These are phyloP conservation scores for Starmerella kuoi DNA, from an alignment of 805 yeast genomes.

Conservation along the genomic window DNA sequence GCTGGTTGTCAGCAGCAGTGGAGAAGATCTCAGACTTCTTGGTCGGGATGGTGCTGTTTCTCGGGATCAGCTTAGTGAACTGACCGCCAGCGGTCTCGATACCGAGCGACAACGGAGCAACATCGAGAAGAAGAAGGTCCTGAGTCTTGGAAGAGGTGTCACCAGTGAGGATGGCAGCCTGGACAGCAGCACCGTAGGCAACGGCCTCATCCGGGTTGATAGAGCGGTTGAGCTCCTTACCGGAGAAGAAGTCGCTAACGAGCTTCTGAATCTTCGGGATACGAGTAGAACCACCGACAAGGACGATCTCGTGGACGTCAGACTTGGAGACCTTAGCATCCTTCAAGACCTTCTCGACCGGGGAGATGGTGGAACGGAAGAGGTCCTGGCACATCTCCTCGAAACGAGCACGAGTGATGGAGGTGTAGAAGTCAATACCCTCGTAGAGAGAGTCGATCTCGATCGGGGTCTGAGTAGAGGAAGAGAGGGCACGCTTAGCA, in stretches of 20 bases:
- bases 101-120: slow-evolving; percentile 94
- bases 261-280: slow-evolving; percentile 94
- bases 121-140: slow-evolving; percentile 87
- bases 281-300: slow-evolving; percentile 97
- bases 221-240: slow-evolving; percentile 92
- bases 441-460: slow-evolving; percentile 91
- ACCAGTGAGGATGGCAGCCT: slow-evolving; percentile 93
- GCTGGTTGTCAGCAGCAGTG: slow-evolving; percentile 95
- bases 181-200: slow-evolving; percentile 98
- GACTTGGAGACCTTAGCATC: slow-evolving; percentile 87
- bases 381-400: slow-evolving; percentile 91
- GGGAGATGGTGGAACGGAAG: slow-evolving; percentile 87
- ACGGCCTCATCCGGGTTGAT: slow-evolving; percentile 98
- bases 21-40: slow-evolving; percentile 95
- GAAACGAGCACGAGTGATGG: slow-evolving; percentile 93
- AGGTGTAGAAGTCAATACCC: slow-evolving; percentile 93
- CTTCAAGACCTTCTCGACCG: slow-evolving; percentile 87
- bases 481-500: slow-evolving; percentile 96
- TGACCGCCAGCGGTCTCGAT: slow-evolving; percentile 99
- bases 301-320: slow-evolving; percentile 78
- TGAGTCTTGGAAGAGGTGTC: slow-evolving; percentile 93
- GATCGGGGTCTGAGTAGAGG: slow-evolving; percentile 87
- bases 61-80: slow-evolving; percentile 95
- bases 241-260: slow-evolving; percentile 92
- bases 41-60: slow-evolving; percentile 96